These are phyloP conservation scores for Sporothrix dimorphospora DNA, from an alignment of 2,329 filamentous ascomycete species.

Conservation along the genomic window DNA sequence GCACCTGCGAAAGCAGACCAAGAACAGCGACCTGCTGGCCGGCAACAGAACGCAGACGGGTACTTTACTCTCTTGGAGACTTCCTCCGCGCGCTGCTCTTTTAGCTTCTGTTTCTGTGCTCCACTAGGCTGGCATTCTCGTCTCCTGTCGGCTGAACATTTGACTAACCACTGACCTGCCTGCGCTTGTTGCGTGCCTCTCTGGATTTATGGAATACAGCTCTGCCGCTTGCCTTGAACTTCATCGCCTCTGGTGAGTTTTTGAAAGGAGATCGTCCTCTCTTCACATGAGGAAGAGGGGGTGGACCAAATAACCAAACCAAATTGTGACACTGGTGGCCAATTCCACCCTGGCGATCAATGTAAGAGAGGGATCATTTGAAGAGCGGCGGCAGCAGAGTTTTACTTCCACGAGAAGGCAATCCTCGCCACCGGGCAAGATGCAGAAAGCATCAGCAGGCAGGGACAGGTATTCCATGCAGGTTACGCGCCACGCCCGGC, in stretches of 20 bases:
- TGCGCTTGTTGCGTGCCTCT: slow-evolving; percentile 11
- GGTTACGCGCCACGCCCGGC: not conserved
- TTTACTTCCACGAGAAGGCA: slow-evolving; percentile 2
- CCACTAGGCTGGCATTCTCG: not conserved
- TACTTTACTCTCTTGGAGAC: slow-evolving; percentile 42
- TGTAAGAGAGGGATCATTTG: slow-evolving; percentile 21
- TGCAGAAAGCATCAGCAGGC: slow-evolving; percentile 8
- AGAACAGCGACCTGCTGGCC: slow-evolving; percentile 71
- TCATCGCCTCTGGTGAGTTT: slow-evolving; percentile 88
- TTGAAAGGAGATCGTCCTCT: slow-evolving; percentile 34
- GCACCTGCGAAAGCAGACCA: slow-evolving; percentile 63
- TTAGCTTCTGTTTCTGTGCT: slow-evolving; percentile 12
- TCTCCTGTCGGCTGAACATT: not conserved
- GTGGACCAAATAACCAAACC: not conserved
- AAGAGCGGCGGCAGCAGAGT: slow-evolving; percentile 23
- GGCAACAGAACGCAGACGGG: slow-evolving; percentile 83
- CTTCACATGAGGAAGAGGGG: slow-evolving; percentile 37
- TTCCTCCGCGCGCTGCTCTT: not conserved
- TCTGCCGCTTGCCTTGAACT: slow-evolving; percentile 81
- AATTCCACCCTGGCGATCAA: slow-evolving; percentile 16
- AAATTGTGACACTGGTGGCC: slow-evolving; percentile 9
- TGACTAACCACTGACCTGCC: slow-evolving; percentile 27
- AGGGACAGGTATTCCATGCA: slow-evolving; percentile 20
- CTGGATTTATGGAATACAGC: slow-evolving; percentile 51
- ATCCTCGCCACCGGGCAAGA: not conserved